Evolutionary conservation across 208 protist species (phyloP), one percentile per base, ranked within the genome.

Genomic region (Trypanosoma caninum): DNA sequence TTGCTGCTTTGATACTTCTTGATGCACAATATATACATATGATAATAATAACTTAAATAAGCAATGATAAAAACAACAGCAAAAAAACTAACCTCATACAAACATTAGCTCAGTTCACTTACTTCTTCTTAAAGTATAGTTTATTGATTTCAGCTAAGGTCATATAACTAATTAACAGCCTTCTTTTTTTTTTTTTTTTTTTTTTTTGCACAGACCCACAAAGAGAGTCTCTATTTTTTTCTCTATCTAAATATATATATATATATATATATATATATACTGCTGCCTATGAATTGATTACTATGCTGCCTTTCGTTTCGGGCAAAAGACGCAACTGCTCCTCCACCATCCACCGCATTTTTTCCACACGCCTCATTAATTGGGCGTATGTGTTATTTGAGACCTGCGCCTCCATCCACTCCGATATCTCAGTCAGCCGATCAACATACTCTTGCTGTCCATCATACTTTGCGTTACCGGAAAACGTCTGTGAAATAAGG

Each of bases 391-490:
- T 78, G 22, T 63, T 69, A 57, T 84, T 84, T 69, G 87, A 77
- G 45, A 79, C 81, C 53, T 90, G 78, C 13, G 85, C 76, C 35
- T 91, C 87, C n/a, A 94, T 67, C 82, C 83, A 94, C 53, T 91
- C 87, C 33, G 72, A 68, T 47, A 94, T 66, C 67, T 94, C 87
- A 28, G 84, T 72, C 56, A 94, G 47, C 13, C 81, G 73, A 35
- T 84, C 73, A 38, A 63, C 67, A 65, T 89, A 85, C 65, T 91
- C 81, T 10, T 57, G 59, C 28, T 73, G 74, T 28, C 69, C 74
- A 41, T 66, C 72, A 52, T 78, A 84, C 27, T 75, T 50, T 27
- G 72, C 69, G 35, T 77, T 62, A 25, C 72, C 59, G 11, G 70
- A 69, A 42, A 89, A 84, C 42, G 73, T 84, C 46, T 88, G 68